Evolutionary conservation across 75 land plant species (phyloP).

Genomic region (Larix kaempferi): DNA sequence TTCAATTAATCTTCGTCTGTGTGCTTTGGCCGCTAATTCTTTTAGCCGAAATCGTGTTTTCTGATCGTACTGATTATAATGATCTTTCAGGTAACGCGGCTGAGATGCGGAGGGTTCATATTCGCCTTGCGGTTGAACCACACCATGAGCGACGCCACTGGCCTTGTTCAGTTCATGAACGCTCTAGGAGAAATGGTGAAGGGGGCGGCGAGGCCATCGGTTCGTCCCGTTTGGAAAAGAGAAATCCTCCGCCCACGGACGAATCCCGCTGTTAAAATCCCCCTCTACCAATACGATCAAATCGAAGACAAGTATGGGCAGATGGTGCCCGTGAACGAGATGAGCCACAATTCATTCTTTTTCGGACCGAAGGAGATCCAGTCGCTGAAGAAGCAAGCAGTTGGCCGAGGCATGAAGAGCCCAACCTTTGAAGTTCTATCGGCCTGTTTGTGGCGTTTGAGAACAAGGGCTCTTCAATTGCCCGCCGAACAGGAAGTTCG

Average conservation of each 20-base stretch:
- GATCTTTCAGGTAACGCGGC: constrained; percentile 31
- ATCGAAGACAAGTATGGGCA: background rate
- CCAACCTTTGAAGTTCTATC: constrained; percentile 31
- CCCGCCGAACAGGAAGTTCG: constrained; percentile 33
- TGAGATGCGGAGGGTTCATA: constrained; percentile 49
- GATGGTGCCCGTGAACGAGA: background rate
- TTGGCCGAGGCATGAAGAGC: background rate
- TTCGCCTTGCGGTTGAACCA: constrained; percentile 36
- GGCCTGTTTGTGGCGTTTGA: constrained; percentile 38
- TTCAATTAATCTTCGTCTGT: too few relatives aligned
- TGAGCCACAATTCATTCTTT: constrained; percentile 22
- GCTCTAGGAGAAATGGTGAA: constrained; percentile 41
- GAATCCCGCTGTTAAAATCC: constrained; percentile 27
- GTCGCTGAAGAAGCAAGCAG: background rate
- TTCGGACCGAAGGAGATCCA: constrained; percentile 24
- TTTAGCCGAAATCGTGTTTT: too few relatives aligned
- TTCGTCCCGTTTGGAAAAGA: constrained; percentile 39
- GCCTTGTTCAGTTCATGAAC: constrained; percentile 22
- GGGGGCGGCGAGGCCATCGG: constrained; percentile 29
- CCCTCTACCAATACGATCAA: constrained; percentile 40
- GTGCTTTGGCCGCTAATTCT: too few relatives aligned
- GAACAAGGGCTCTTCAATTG: constrained; percentile 27
- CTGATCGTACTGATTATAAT: background rate
- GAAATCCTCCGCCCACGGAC: constrained; percentile 23
- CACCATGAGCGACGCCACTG: constrained; percentile 38